Conservation (phyloP, 2,329 filamentous ascomycete species). For the Aquanectria penicillioides region DNA sequence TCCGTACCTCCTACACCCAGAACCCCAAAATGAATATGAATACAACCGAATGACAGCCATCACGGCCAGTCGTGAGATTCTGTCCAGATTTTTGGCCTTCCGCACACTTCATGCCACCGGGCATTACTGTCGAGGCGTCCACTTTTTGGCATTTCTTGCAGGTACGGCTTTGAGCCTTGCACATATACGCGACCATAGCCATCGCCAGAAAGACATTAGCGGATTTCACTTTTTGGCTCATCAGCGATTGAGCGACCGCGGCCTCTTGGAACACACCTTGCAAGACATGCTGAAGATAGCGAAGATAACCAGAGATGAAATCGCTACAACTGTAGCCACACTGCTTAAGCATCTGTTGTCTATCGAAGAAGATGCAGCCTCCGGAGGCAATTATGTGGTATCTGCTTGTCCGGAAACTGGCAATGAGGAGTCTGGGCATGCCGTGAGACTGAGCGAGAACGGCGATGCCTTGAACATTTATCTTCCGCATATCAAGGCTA, state of each 20-base stretch:
- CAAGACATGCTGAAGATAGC: constrained; percentile 50
- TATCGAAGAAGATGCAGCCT: constrained; percentile 50
- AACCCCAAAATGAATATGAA: constrained; percentile 49
- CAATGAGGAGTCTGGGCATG: constrained; percentile 36
- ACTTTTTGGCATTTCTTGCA: constrained; percentile 61
- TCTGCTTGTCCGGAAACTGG: constrained; percentile 27
- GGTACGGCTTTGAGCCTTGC: constrained; percentile 59
- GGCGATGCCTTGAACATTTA: constrained; percentile 45
- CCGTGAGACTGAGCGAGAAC: constrained; percentile 11
- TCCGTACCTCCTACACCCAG: constrained; percentile 59
- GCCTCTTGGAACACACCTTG: constrained; percentile 49
- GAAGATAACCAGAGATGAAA: constrained; percentile 47
- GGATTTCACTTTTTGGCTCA: constrained; percentile 49
- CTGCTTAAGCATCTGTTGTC: constrained; percentile 54
- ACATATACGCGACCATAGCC: constrained; percentile 47
- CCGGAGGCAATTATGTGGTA: constrained; percentile 38
- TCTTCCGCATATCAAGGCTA: constrained; percentile 55
- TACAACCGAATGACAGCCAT: constrained; percentile 57
- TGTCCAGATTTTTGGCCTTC: constrained; percentile 58
- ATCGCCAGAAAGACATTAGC: constrained; percentile 15
- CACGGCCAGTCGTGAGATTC: constrained; percentile 59
- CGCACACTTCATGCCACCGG: constrained; percentile 51
- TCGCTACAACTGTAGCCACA: constrained; percentile 50
- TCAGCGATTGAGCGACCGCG: constrained; percentile 54
- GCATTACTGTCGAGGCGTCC: constrained; percentile 57